Conservation (phyloP, 345 rosid genomes). For the Eucalyptus erythrocorys region DNA sequence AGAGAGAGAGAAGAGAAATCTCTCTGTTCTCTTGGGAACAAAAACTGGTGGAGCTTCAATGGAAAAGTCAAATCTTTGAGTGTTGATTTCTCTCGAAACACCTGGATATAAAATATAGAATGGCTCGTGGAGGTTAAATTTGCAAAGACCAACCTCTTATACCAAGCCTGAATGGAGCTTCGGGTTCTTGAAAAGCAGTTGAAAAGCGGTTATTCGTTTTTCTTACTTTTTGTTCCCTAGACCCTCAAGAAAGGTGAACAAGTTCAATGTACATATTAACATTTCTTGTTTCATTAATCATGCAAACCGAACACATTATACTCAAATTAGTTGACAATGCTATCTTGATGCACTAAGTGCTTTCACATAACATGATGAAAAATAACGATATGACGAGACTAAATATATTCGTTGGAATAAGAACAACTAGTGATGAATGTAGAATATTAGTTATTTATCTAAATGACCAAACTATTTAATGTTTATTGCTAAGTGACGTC, state of each 20-base stretch:
- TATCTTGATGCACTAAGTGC: neutral
- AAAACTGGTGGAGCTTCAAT: neutral
- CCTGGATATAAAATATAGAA: neutral
- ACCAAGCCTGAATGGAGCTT: neutral
- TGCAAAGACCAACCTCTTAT: neutral
- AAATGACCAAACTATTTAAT: neutral
- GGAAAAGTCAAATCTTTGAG: neutral
- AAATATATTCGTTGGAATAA: no score
- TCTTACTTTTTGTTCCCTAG: neutral
- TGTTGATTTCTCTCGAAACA: neutral
- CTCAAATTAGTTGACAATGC: neutral
- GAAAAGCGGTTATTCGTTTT: neutral
- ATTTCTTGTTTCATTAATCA: neutral
- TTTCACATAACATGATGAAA: neutral
- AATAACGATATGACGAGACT: no score
- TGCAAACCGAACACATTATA: neutral
- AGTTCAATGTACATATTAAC: neutral
- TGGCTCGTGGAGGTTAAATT: neutral
- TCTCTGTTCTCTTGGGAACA: neutral
- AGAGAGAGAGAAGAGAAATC: neutral
- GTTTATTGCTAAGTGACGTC: neutral
- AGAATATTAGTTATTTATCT: neutral
- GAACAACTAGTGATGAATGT: no score
- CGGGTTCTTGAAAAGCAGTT: neutral
- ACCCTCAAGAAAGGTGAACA: neutral